A percentile compares a stretch with the other conserved stretches of the same genome.
phyloP scores from a whole-genome alignment of 345 rosid genomes.

The Salix brachista region DNA sequence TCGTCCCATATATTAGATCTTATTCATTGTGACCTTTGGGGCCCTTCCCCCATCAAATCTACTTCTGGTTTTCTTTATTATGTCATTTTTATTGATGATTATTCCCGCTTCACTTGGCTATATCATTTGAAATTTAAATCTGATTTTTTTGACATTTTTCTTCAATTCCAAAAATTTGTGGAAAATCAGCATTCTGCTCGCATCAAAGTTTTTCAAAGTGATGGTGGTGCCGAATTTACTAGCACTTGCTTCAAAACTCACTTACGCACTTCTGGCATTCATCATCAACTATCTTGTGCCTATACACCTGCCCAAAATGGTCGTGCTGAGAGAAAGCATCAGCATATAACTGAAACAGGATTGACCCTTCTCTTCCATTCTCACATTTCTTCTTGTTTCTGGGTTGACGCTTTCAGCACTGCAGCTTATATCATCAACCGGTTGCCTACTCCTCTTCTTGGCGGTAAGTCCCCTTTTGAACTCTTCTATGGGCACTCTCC shows the following conservation, averaged over 20 bases:
- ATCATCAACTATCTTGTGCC: neutral
- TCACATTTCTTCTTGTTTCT: neutral
- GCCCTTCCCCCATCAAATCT: neutral
- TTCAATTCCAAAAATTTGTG: neutral
- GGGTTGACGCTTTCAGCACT: neutral
- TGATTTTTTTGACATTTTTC: neutral
- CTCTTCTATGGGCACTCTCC: neutral
- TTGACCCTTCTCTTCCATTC: neutral
- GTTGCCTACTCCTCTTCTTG: neutral
- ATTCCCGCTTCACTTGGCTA: neutral
- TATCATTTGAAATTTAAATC: slow-evolving; percentile 1
- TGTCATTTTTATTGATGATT: neutral
- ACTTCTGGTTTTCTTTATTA: neutral
- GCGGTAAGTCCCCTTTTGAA: neutral
- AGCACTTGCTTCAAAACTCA: neutral
- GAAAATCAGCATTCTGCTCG: neutral
- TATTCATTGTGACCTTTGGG: neutral
- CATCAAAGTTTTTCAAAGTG: slow-evolving; percentile 2
- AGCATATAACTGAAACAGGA: neutral
- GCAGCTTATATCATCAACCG: neutral
- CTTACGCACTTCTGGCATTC: neutral
- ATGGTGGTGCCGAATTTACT: neutral
- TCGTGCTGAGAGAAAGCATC: neutral
- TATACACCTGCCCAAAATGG: neutral
- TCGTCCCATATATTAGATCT: neutral